These are phyloP conservation scores for Salvia hispanica DNA, from an alignment of 257 asterid species.

Conservation along the genomic window DNA sequence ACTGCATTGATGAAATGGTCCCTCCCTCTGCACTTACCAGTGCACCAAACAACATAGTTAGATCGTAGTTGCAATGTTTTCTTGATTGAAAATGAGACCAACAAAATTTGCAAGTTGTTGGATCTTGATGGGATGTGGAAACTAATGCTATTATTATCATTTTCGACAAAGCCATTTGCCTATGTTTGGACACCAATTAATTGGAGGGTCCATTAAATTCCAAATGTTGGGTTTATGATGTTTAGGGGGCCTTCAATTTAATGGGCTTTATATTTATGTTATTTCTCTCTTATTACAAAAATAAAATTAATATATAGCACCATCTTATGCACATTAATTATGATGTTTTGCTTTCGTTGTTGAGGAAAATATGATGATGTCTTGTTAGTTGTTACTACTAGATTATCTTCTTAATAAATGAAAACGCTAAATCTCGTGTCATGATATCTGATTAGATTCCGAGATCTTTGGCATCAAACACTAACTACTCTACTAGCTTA, in stretches of 20 bases:
- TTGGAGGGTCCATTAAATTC: constrained; percentile 26
- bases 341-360: too few relatives aligned
- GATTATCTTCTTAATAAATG: too few relatives aligned
- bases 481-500: neutral
- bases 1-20: too few relatives aligned
- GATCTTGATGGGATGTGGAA: constrained; percentile 24
- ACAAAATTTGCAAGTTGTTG: constrained; percentile 20
- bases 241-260: constrained; percentile 31
- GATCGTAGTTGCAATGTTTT: neutral
- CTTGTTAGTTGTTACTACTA: too few relatives aligned
- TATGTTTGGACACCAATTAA: constrained; percentile 29
- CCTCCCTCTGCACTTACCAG: too few relatives aligned
- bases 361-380: too few relatives aligned
- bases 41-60: neutral
- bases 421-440: too few relatives aligned
- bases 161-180: constrained; percentile 33
- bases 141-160: constrained; percentile 26
- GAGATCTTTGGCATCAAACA: too few relatives aligned
- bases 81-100: constrained; percentile 12
- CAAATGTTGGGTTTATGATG: constrained; percentile 12
- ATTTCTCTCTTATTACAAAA: too few relatives aligned
- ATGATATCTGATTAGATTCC: too few relatives aligned
- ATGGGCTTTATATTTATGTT: constrained; percentile 19
- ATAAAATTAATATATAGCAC: neutral
- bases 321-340: neutral